phyloP scores from a whole-genome alignment of 495 filamentous ascomycete species.

The Astrothelium subdiscretum region DNA sequence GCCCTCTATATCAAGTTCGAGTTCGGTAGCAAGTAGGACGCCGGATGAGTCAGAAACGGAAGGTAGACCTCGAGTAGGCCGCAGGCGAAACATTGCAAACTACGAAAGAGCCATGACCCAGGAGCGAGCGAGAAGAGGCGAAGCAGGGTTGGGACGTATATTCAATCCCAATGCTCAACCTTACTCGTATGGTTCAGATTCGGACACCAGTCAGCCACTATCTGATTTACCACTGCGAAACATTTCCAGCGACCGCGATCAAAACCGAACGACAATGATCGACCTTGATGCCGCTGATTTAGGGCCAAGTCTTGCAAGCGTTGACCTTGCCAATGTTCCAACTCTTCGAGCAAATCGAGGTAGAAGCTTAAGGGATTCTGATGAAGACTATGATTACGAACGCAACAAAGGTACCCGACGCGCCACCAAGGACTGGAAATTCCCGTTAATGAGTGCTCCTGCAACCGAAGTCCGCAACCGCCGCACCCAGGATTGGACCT shows the following conservation, averaged over 20 bases:
- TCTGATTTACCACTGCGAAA: constrained; percentile 28
- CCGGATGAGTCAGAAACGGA: constrained; percentile 2
- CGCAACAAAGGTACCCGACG: constrained; percentile 20
- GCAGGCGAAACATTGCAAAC: constrained; percentile 13
- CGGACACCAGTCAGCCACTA: constrained; percentile 11
- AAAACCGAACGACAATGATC: constrained; percentile 28
- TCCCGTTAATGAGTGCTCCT: constrained; percentile 38
- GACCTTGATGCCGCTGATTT: constrained; percentile 43
- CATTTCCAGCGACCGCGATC: constrained; percentile 16
- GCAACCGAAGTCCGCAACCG: constrained; percentile 35
- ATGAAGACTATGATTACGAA: constrained; percentile 18
- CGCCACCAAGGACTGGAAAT: constrained; percentile 29
- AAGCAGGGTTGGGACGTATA: constrained; percentile 19
- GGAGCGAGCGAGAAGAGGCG: constrained; percentile 19
- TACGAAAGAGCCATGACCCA: constrained; percentile 15
- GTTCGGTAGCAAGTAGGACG: constrained; percentile 3
- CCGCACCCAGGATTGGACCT: constrained; percentile 51
- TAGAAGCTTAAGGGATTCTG: constrained; percentile 27
- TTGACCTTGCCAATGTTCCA: constrained; percentile 46
- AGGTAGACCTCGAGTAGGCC: constrained; percentile 7
- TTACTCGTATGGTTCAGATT: constrained; percentile 12
- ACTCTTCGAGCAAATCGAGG: constrained; percentile 42
- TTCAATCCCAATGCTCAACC: constrained; percentile 22
- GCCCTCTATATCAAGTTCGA: constrained; percentile 5
- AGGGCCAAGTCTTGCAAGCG: constrained; percentile 35